Evolutionary conservation across 495 filamentous ascomycete species (phyloP).

Genomic region (Penicillium ucsense): DNA sequence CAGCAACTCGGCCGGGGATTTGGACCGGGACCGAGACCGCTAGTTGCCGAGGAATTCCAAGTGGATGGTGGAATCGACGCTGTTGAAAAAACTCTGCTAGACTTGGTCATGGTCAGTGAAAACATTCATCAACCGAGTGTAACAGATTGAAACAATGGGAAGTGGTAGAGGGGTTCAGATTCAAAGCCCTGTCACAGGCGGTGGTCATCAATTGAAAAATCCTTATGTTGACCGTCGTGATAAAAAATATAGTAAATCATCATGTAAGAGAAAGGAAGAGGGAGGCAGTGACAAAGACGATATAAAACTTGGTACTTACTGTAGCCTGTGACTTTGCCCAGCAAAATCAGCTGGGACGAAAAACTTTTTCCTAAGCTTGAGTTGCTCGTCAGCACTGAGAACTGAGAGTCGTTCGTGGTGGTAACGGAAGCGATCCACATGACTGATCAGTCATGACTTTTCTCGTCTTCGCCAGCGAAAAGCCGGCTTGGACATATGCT

Average conservation of each 20-base stretch:
- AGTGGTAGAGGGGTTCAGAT: constrained; percentile 42
- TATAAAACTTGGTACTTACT: constrained; percentile 16
- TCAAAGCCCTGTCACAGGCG: constrained; percentile 75
- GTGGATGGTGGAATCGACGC: too few relatives aligned
- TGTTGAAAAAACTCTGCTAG: too few relatives aligned
- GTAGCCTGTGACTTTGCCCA: neutral
- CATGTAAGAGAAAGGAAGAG: constrained; percentile 40
- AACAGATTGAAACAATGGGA: constrained; percentile 7
- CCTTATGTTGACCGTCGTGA: constrained; percentile 99
- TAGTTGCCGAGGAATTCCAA: too few relatives aligned
- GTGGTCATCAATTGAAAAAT: constrained; percentile 75
- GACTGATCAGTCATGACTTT: constrained; percentile 39
- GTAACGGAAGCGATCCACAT: constrained; percentile 8
- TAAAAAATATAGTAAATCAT: constrained; percentile 62
- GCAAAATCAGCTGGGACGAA: constrained; percentile 2
- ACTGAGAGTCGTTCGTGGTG: constrained; percentile 10
- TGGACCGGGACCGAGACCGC: neutral
- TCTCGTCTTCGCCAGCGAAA: constrained; percentile 38
- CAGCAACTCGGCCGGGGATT: neutral
- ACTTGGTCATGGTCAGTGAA: constrained; percentile 15
- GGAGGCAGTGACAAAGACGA: neutral
- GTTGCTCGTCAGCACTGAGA: constrained; percentile 21
- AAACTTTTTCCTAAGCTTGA: constrained; percentile 6
- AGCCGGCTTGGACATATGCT: constrained; percentile 52
- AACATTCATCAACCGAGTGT: constrained; percentile 2